These are phyloP conservation scores for Arabidopsis lyrata DNA, from an alignment of 441 rosid genomes.

Conservation along the genomic window DNA sequence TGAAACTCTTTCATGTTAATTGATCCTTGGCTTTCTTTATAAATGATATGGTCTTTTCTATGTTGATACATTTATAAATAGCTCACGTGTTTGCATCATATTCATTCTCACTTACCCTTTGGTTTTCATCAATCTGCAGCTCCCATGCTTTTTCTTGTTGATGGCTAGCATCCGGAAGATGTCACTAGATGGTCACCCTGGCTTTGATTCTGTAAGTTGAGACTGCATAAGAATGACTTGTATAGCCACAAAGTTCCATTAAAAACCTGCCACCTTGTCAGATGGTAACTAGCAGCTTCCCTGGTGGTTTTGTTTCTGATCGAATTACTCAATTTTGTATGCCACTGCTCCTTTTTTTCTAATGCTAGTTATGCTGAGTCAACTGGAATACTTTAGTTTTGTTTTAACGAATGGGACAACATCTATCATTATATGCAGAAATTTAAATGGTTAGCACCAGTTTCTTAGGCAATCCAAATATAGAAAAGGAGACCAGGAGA, in stretches of 20 bases:
- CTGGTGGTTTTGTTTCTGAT: constrained; percentile 23
- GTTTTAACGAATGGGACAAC: constrained; percentile 1
- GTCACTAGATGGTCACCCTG: constrained; percentile 85
- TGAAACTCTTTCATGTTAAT: not conserved
- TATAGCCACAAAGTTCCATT: not conserved
- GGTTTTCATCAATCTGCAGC: constrained; percentile 52
- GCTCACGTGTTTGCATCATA: not conserved
- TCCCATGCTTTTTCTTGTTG: constrained; percentile 89
- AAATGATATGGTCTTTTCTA: not conserved
- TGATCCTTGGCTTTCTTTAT: not conserved
- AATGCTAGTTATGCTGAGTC: constrained; percentile 4
- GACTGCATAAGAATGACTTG: constrained; percentile 12
- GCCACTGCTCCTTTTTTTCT: not conserved
- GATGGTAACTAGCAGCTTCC: constrained; percentile 14
- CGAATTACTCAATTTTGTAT: not conserved
- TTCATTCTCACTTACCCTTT: constrained; percentile 28
- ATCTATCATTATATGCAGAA: not conserved
- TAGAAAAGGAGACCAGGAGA: not conserved
- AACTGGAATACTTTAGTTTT: not conserved
- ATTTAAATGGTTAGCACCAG: constrained; percentile 5
- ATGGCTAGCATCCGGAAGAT: constrained; percentile 80
- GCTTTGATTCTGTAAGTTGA: constrained; percentile 83
- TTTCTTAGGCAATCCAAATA: not conserved
- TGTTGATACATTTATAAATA: not conserved
- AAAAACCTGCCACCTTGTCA: constrained; percentile 3